phyloP scores from a whole-genome alignment of 2,329 filamentous ascomycete species.

The Nemania sp. region DNA sequence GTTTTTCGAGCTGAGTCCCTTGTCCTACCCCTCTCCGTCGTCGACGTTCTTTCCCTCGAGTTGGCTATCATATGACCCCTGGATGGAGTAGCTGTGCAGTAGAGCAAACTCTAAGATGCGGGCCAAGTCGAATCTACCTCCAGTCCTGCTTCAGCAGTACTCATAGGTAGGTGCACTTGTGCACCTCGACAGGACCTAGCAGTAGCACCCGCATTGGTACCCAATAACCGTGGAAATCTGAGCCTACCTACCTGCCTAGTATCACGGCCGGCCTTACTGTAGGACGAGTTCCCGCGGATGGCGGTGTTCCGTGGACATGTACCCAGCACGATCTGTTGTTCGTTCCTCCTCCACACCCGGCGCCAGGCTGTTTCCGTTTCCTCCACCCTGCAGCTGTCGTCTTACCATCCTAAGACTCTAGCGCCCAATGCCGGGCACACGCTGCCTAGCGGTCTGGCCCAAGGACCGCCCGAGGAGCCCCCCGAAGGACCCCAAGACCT shows the following conservation, averaged over 20 bases:
- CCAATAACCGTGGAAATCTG: constrained; percentile 22
- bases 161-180: too few relatives aligned
- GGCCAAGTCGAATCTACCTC: constrained; percentile 35
- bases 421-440: constrained; percentile 36
- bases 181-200: constrained; percentile 39
- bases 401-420: constrained; percentile 40
- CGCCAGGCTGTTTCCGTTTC: constrained; percentile 45
- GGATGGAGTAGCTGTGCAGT: neutral
- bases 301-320: constrained; percentile 19
- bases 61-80: neutral
- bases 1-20: constrained; percentile 1
- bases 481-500: constrained; percentile 2
- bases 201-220: constrained; percentile 37
- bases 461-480: neutral
- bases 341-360: constrained; percentile 27
- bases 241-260: constrained; percentile 21
- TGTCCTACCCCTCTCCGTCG: constrained; percentile 3
- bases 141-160: constrained; percentile 18
- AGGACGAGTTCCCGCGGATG: constrained; percentile 16
- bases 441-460: constrained; percentile 21
- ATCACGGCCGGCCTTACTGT: constrained; percentile 26
- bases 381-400: constrained; percentile 47
- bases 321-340: constrained; percentile 12
- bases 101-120: neutral
- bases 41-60: neutral